Conservation (phyloP, 345 rosid species). For the Physaria fendleri region DNA sequence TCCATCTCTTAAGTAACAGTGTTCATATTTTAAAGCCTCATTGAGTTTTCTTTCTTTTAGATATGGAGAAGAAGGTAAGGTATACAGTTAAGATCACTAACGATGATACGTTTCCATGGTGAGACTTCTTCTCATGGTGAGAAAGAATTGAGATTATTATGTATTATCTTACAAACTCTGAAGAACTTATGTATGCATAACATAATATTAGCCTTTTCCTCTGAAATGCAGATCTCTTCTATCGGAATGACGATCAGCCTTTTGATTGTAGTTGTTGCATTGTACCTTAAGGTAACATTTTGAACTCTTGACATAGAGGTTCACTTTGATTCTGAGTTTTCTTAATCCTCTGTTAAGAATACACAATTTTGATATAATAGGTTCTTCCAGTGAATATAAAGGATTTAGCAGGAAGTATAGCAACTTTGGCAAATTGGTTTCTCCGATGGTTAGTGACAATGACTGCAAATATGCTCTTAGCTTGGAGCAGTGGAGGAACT, state of each 20-base stretch:
- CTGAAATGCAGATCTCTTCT: conserved; percentile 59
- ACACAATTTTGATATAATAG: conserved; percentile 39
- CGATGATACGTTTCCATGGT: too few species aligned
- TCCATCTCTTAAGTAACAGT: too few species aligned
- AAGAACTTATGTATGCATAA: neutral
- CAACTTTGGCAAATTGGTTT: conserved; percentile 85
- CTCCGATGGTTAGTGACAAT: conserved; percentile 56
- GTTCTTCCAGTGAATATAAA: conserved; percentile 85
- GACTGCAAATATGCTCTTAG: conserved; percentile 84
- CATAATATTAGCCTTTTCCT: neutral
- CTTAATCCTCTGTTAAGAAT: conserved; percentile 38
- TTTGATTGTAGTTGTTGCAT: conserved; percentile 60
- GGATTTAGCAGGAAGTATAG: conserved; percentile 90
- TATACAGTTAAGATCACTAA: too few species aligned
- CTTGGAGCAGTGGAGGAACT: conserved; percentile 85
- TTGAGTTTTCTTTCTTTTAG: too few species aligned
- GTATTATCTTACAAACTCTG: neutral
- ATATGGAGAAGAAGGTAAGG: too few species aligned
- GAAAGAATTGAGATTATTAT: conserved; percentile 8
- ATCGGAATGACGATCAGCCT: conserved; percentile 70
- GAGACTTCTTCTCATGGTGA: too few species aligned
- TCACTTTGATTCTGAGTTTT: conserved; percentile 6
- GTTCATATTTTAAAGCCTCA: too few species aligned
- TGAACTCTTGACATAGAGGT: neutral
- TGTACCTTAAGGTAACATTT: conserved; percentile 50